These are phyloP conservation scores for Aspergillus biplanus DNA, from an alignment of 495 filamentous ascomycete species.

Conservation along the genomic window DNA sequence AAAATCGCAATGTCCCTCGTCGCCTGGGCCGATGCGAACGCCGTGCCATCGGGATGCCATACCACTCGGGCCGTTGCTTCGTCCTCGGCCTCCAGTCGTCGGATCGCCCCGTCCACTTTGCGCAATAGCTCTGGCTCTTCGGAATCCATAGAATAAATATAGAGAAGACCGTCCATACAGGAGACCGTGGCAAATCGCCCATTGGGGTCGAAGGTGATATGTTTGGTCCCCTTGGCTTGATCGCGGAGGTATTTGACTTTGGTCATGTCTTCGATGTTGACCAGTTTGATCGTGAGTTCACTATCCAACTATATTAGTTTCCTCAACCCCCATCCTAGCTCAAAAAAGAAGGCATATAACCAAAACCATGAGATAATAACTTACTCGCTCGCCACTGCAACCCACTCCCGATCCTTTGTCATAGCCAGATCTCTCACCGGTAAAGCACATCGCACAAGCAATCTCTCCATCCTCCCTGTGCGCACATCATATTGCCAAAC, in stretches of 20 bases:
- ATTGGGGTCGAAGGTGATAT: constrained; percentile 84
- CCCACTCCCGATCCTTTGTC: constrained; percentile 83
- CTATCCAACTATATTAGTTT: constrained; percentile 36
- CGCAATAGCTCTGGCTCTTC: constrained; percentile 80
- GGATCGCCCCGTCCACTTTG: constrained; percentile 86
- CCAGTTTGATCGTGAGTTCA: constrained; percentile 86
- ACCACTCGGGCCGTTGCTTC: constrained; percentile 75
- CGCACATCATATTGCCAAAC: constrained; percentile 83
- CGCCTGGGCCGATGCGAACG: constrained; percentile 83
- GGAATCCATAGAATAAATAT: constrained; percentile 81
- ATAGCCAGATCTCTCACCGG: constrained; percentile 85
- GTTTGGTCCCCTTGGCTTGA: constrained; percentile 82
- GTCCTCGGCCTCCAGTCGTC: constrained; percentile 72
- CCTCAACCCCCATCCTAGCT: not conserved
- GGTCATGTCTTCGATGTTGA: constrained; percentile 76
- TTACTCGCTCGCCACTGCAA: constrained; percentile 91
- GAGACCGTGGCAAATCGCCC: constrained; percentile 78
- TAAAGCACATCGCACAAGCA: constrained; percentile 79
- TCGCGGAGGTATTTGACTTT: constrained; percentile 76
- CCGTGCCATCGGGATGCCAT: constrained; percentile 95
- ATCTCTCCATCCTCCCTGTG: constrained; percentile 74
- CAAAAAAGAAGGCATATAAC: not conserved
- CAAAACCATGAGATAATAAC: constrained; percentile 23
- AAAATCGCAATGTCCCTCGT: constrained; percentile 86
- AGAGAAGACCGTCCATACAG: constrained; percentile 84